phyloP scores from a whole-genome alignment of 345 rosid species.

The Salix viminalis region DNA sequence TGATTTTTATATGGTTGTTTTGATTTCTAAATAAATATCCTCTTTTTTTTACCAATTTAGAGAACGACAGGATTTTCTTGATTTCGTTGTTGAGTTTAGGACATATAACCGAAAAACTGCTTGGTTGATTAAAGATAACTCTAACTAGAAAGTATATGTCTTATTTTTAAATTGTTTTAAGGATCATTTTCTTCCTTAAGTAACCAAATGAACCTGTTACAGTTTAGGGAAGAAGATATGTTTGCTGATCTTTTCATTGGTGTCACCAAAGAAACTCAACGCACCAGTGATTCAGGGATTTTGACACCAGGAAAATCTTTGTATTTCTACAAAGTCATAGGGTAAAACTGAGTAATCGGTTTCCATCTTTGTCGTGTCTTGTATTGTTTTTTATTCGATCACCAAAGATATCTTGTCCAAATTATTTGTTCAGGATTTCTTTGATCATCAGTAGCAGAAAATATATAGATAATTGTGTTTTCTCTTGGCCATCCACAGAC shows the following conservation, averaged over 20 bases:
- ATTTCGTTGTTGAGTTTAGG: not conserved
- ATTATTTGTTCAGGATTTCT: not conserved
- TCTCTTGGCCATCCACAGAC: conserved; percentile 14
- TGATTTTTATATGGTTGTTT: not conserved
- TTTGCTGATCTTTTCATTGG: conserved; percentile 17
- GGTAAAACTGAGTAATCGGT: conserved; percentile 14
- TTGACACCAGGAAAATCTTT: conserved; percentile 1
- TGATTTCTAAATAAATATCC: not conserved
- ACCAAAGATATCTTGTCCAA: not conserved
- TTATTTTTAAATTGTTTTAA: not conserved
- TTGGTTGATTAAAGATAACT: not conserved
- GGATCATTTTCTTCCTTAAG: not conserved
- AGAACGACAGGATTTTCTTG: not conserved
- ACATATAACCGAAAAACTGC: not conserved
- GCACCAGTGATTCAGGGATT: not conserved
- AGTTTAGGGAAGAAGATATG: not conserved
- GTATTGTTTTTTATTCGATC: not conserved
- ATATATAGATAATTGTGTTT: not conserved
- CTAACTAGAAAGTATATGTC: not conserved
- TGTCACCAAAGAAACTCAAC: conserved; percentile 1
- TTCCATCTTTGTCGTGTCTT: not conserved
- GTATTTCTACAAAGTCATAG: conserved; percentile 19
- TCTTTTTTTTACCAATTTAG: not conserved
- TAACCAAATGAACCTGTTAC: not conserved
- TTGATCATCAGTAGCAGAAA: not conserved